Base-by-base conservation (phyloP, 2,329 filamentous ascomycete species). In the Aspergillus udagawae region DNA sequence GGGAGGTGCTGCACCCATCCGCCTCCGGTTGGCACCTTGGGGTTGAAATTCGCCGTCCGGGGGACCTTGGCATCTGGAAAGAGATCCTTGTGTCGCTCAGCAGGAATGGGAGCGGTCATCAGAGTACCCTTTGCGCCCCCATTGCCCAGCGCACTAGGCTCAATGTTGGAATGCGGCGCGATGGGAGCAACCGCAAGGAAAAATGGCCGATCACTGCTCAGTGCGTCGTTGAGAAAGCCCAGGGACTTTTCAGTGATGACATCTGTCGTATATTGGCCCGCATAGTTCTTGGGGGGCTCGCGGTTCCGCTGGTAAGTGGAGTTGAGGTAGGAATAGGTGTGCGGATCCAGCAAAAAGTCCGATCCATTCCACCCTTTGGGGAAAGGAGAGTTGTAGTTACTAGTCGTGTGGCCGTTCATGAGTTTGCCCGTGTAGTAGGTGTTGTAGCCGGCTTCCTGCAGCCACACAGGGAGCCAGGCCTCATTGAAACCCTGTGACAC, bases 131-230 rank as follows among this genome's bases (percentile, higher is more conserved):
- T 66, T 23, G 61, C 57, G 47, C 21, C 50, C 12, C 70, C 21
- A 10, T 2, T 17, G 20, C 42, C 62, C 3, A 64, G 59, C 57
- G 66, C 49, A 44, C 60, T 60, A 7, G 80, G 78, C 45, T 79
- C 67, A 3, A 81, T 74, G 58, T 86, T 84, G 23, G 81, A 80
- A 63, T 91, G 88, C 0, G 88, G 88, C 0, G 84, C 87, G 5
- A 87, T 80, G 0, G 88, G 88, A 0, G 87, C 84, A 8, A 89
- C 77, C 0, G 80, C 81, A 3, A 91, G 68, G 66, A 90, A 89
- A 72, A 89, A 90, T 0, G 87, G 87, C 28, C 78, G 75, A 0
- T 75, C 67, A 0, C 75, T 71, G 0, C 72, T 67, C 2, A 84
- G 74, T 0, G 82, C 87, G 45, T 86, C 80, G 4, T 84, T 79